phyloP scores from a whole-genome alignment of 2,329 filamentous ascomycete species.

The Ophiocordyceps robertsii region DNA sequence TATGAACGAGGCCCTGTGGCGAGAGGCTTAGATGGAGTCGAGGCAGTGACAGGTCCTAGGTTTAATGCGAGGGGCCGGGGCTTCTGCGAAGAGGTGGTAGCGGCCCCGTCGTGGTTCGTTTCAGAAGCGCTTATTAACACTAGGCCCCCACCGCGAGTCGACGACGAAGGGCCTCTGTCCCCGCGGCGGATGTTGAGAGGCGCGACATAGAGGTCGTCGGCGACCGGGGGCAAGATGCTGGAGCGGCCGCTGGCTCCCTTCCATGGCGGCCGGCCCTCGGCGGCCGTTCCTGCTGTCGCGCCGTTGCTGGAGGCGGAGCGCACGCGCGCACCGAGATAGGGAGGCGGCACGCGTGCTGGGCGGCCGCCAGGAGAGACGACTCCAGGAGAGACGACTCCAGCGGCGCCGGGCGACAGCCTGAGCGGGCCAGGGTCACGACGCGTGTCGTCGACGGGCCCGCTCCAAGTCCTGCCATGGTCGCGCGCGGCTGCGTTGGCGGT shows the following conservation, averaged over 20 bases:
- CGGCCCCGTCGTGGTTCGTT: constrained; percentile 14
- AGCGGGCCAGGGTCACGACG: no score
- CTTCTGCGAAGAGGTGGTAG: constrained; percentile 8
- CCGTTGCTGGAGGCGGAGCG: constrained; percentile 20
- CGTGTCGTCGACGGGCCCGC: no score
- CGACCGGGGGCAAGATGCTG: constrained; percentile 49
- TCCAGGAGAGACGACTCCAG: not conserved
- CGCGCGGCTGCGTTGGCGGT: no score
- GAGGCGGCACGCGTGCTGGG: constrained; percentile 3
- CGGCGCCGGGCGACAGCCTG: not conserved
- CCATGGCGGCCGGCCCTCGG: constrained; percentile 47
- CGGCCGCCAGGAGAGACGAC: not conserved
- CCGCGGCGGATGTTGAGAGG: constrained; percentile 43
- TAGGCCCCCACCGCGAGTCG: constrained; percentile 12
- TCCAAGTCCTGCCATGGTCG: no score
- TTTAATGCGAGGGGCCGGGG: constrained; percentile 16
- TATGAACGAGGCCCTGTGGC: constrained; percentile 10
- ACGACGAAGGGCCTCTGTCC: constrained; percentile 22
- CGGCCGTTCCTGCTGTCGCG: no score
- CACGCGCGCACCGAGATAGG: constrained; percentile 20
- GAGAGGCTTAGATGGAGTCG: not conserved
- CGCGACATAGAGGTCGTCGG: constrained; percentile 41
- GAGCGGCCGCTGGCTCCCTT: constrained; percentile 59
- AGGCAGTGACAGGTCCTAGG: constrained; percentile 6
- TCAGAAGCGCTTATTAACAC: constrained; percentile 16